A percentile compares a stretch with the other conserved stretches of the same genome.
These are phyloP conservation scores for Friedmanniomyces simplex DNA, from an alignment of 495 filamentous ascomycete genomes.

Conservation along the genomic window DNA sequence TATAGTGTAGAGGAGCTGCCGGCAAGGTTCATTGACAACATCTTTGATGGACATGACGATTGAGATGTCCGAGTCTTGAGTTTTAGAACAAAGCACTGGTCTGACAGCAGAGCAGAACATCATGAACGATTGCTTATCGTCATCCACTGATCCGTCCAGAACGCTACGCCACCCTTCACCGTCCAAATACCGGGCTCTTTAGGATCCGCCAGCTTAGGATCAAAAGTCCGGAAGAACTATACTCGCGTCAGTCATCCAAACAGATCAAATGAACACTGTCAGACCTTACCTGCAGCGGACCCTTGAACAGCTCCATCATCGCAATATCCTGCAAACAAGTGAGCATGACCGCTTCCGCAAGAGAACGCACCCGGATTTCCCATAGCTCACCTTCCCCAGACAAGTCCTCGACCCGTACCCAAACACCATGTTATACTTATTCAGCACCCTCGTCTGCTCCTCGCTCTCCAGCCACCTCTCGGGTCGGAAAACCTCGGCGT, in stretches of 20 bases:
- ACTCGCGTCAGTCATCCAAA: not conserved
- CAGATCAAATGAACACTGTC: conserved; percentile 17
- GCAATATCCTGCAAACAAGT: conserved; percentile 35
- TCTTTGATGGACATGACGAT: no score
- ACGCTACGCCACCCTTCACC: conserved; percentile 41
- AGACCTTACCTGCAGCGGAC: conserved; percentile 37
- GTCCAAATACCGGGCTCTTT: conserved; percentile 34
- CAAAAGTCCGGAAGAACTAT: conserved; percentile 26
- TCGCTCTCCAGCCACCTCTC: conserved; percentile 35
- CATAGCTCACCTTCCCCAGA: conserved; percentile 35
- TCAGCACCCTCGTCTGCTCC: conserved; percentile 37
- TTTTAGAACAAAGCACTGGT: not conserved
- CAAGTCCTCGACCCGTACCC: conserved; percentile 46
- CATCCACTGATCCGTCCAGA: conserved; percentile 40
- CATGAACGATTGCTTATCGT: conserved; percentile 22
- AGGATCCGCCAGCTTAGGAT: conserved; percentile 27
- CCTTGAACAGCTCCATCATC: conserved; percentile 48
- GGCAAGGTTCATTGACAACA: no score
- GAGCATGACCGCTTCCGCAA: not conserved
- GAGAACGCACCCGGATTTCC: not conserved
- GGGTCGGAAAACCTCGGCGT: conserved; percentile 34
- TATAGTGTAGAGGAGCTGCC: no score
- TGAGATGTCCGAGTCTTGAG: no score
- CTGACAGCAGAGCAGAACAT: not conserved
- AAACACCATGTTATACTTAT: conserved; percentile 45